phyloP scores from a whole-genome alignment of 2,329 filamentous ascomycete genomes.

The Rutstroemia sp. region DNA sequence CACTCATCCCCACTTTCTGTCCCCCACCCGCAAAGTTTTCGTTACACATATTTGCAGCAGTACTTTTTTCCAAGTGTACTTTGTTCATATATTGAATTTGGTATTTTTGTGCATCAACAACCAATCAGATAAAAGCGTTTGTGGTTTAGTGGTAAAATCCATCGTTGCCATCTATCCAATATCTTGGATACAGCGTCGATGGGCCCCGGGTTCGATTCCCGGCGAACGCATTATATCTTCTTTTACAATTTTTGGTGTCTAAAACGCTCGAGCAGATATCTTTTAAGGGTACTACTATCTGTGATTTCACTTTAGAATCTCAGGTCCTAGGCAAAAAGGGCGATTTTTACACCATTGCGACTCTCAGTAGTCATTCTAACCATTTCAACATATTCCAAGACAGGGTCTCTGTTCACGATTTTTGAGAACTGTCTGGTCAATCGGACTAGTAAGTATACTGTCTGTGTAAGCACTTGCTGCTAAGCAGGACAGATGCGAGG shows the following conservation, averaged over 20 bases:
- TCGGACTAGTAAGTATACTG: conserved; percentile 11
- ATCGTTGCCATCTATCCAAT: conserved; percentile 9
- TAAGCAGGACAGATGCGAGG: conserved; percentile 28
- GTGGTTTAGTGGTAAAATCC: conserved; percentile 15
- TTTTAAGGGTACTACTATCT: too few relatives aligned
- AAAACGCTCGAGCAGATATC: too few relatives aligned
- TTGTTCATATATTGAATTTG: neutral
- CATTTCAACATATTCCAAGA: conserved; percentile 3
- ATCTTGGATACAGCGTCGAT: neutral
- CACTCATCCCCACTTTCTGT: too few relatives aligned
- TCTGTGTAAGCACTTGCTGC: conserved; percentile 30
- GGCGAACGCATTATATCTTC: neutral
- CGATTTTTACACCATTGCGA: conserved; percentile 9
- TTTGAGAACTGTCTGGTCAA: conserved; percentile 26
- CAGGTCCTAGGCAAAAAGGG: neutral
- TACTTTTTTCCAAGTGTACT: too few relatives aligned
- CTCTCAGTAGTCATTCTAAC: neutral
- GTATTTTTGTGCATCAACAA: neutral
- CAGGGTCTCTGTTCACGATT: conserved; percentile 23
- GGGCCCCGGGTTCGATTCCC: conserved; percentile 1
- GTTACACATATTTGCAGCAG: too few relatives aligned
- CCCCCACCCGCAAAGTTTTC: too few relatives aligned
- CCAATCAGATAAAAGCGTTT: conserved; percentile 8
- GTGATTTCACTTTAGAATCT: neutral
- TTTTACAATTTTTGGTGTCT: neutral